These are phyloP conservation scores for Samsoniella hepiali DNA, from an alignment of 2,329 filamentous ascomycete species.

Conservation along the genomic window DNA sequence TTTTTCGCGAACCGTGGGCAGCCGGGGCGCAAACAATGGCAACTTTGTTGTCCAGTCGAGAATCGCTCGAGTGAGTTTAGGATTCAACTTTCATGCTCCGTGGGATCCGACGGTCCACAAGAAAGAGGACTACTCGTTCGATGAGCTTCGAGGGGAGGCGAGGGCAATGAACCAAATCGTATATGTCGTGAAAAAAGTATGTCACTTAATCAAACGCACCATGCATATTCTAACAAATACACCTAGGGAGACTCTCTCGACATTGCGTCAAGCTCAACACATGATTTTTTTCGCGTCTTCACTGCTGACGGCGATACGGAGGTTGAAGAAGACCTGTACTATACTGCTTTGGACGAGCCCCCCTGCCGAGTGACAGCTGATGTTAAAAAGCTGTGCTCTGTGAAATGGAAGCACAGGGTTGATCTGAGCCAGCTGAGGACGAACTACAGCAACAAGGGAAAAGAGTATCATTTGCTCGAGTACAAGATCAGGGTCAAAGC, in stretches of 20 bases:
- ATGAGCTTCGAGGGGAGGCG: no score
- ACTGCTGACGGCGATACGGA: neutral
- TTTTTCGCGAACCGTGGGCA: no score
- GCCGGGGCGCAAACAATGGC: no score
- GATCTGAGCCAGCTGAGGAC: slow-evolving; percentile 16
- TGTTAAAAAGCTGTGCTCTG: slow-evolving; percentile 22
- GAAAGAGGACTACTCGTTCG: no score
- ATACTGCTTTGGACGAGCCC: neutral
- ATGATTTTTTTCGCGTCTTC: accelerated
- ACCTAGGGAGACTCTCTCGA: slow-evolving; percentile 21
- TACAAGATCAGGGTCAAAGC: slow-evolving; percentile 24
- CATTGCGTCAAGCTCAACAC: neutral
- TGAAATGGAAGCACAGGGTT: slow-evolving; percentile 23
- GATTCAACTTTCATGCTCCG: neutral
- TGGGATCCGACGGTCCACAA: no score
- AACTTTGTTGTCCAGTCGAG: neutral
- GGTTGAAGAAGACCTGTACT: slow-evolving; percentile 16
- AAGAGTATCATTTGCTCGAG: neutral
- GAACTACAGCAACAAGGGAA: slow-evolving; percentile 18
- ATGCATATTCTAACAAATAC: neutral
- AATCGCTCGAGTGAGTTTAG: neutral
- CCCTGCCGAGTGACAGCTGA: accelerated
- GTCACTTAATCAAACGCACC: no score
- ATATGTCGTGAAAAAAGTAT: slow-evolving; percentile 20
- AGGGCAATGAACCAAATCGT: no score